Conservation (phyloP, 2,329 filamentous ascomycete genomes). For the Pyricularia sp. region DNA sequence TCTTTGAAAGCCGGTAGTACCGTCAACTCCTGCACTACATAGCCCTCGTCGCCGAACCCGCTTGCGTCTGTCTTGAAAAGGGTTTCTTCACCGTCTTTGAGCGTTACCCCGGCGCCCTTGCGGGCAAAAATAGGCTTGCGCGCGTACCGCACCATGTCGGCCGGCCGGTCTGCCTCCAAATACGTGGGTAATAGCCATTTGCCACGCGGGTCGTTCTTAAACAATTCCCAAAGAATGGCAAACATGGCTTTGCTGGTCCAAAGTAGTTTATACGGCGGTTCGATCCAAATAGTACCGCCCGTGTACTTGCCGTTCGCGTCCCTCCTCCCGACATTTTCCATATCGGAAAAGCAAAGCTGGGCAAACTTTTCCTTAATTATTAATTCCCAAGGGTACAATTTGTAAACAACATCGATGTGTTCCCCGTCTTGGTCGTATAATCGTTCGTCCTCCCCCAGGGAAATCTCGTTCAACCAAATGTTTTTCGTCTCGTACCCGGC, state of each 20-base stretch:
- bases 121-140: conserved; percentile 2
- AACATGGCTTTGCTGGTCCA: conserved; percentile 3
- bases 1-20: not conserved
- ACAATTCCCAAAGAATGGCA: not conserved
- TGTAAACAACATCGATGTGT: not conserved
- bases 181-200: not conserved
- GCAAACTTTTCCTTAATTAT: not conserved
- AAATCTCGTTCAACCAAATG: not conserved
- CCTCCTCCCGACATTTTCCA: not conserved
- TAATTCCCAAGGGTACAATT: not conserved
- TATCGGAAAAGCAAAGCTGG: not conserved
- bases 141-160: not conserved
- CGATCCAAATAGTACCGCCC: not conserved
- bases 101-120: not conserved
- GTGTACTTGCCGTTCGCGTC: not conserved
- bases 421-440: not conserved
- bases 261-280: not conserved
- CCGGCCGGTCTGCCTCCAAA: not conserved
- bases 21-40: not conserved
- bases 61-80: not conserved
- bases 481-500: not conserved
- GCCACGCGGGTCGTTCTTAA: not conserved
- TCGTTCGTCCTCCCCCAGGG: not conserved
- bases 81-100: not conserved
- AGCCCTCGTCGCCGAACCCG: not conserved